A percentile compares a stretch with the other conserved stretches of the same genome.
phyloP scores from a whole-genome alignment of 1,284 basidiomycete species.

The Agroathelia rolfsii region DNA sequence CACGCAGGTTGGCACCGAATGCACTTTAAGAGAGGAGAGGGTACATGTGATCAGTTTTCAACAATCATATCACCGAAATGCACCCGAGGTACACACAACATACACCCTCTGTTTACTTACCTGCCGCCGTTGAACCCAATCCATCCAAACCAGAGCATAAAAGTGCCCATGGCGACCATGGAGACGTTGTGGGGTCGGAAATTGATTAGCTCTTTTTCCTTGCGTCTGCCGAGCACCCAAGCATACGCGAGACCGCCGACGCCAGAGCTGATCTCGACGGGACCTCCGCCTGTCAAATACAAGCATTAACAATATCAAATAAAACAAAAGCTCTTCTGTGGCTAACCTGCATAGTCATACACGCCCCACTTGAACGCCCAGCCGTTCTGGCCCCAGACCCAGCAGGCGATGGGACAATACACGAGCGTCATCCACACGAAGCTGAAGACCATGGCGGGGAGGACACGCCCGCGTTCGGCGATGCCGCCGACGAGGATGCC shows the following conservation, averaged over 20 bases:
- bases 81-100: no score
- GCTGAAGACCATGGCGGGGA: constrained; percentile 82
- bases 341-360: constrained; percentile 68
- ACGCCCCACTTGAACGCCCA: constrained; percentile 91
- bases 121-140: constrained; percentile 61
- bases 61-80: no score
- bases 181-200: constrained; percentile 93
- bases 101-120: no score
- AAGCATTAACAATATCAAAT: no score
- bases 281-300: constrained; percentile 79
- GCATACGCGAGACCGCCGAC: constrained; percentile 82
- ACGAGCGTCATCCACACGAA: constrained; percentile 84
- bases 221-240: constrained; percentile 69
- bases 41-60: no score
- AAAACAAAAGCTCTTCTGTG: no score
- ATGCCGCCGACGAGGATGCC: constrained; percentile 74
- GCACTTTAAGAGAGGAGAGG: no score
- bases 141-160: constrained; percentile 89
- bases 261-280: constrained; percentile 89
- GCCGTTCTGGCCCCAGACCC: constrained; percentile 71
- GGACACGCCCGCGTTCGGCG: constrained; percentile 80
- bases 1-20: constrained; percentile 85
- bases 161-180: constrained; percentile 80
- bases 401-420: constrained; percentile 73
- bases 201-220: constrained; percentile 75